Evolutionary conservation across 2,329 filamentous ascomycete species (phyloP).

Genomic region (Fusarium pseudograminearum): DNA sequence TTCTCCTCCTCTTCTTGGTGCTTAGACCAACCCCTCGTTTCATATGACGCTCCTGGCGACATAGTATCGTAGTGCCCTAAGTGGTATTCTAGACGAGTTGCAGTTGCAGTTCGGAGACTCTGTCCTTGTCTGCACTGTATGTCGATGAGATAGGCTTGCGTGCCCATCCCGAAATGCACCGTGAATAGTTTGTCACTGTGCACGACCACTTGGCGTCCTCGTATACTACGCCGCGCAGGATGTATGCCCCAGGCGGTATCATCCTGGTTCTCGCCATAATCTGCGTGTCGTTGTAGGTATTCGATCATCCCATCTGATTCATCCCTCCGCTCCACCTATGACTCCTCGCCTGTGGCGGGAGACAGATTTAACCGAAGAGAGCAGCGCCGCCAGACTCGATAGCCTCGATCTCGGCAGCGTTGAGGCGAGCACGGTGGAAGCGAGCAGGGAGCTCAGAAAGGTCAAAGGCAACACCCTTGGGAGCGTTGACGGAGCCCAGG

Average conservation of each 20-base stretch:
- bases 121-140: conserved; percentile 6
- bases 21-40: conserved; percentile 20
- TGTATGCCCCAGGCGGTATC: conserved; percentile 36
- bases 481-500: conserved; percentile 78
- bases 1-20: conserved; percentile 22
- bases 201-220: conserved; percentile 37
- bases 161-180: conserved; percentile 26
- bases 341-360: conserved; percentile 34
- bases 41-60: conserved; percentile 29
- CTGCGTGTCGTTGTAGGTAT: conserved; percentile 31
- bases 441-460: conserved; percentile 86
- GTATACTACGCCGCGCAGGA: conserved; percentile 33
- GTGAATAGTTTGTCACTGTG: conserved; percentile 21
- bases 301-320: conserved; percentile 39
- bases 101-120: conserved; percentile 4
- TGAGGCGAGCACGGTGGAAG: conserved; percentile 82
- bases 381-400: conserved; percentile 91
- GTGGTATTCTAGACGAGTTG: conserved; percentile 25
- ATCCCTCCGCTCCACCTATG: conserved; percentile 40
- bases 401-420: conserved; percentile 89
- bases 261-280: conserved; percentile 31
- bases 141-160: conserved; percentile 20
- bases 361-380: conserved; percentile 58
- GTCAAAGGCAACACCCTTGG: conserved; percentile 85
- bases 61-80: conserved; percentile 34